A percentile compares a stretch with the other conserved stretches of the same genome.
These are phyloP conservation scores for Eucalyptus pauciflora DNA, from an alignment of 345 rosid species.

Conservation along the genomic window DNA sequence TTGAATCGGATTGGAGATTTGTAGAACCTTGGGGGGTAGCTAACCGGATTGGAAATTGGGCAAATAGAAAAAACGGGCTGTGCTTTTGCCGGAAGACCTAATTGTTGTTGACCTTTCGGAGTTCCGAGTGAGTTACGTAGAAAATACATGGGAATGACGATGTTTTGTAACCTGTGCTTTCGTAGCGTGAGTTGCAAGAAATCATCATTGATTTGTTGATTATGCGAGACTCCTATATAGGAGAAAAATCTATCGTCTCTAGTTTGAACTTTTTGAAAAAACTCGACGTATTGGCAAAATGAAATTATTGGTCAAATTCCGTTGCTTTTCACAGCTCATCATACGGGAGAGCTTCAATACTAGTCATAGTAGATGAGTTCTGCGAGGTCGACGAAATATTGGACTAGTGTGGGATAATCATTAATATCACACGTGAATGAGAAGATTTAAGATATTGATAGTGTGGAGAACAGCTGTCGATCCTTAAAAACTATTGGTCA, in stretches of 20 bases:
- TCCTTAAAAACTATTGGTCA: not conserved
- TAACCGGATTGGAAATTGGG: not conserved
- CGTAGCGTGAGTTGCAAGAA: not conserved
- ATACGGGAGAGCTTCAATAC: not conserved
- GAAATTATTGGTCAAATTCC: not conserved
- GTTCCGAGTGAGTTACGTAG: not conserved
- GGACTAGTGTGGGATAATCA: not conserved
- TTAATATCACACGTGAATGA: not conserved
- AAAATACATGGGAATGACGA: not conserved
- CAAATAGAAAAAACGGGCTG: not conserved
- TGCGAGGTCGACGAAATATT: fast-evolving
- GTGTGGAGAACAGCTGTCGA: not conserved
- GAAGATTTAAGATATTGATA: not conserved
- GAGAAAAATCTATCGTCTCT: not conserved
- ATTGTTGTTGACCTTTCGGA: not conserved
- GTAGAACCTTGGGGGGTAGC: not conserved
- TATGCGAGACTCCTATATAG: not conserved
- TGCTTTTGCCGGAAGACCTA: not conserved
- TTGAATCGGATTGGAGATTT: not conserved
- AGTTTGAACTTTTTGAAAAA: not conserved
- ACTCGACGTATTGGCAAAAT: not conserved
- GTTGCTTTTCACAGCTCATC: not conserved
- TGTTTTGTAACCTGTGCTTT: not conserved
- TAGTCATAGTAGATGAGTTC: not conserved
- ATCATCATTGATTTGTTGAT: not conserved